Evolutionary conservation across 257 asterid species (phyloP), one percentile per base, ranked within the genome.

Genomic region (Linaria vulgaris): DNA sequence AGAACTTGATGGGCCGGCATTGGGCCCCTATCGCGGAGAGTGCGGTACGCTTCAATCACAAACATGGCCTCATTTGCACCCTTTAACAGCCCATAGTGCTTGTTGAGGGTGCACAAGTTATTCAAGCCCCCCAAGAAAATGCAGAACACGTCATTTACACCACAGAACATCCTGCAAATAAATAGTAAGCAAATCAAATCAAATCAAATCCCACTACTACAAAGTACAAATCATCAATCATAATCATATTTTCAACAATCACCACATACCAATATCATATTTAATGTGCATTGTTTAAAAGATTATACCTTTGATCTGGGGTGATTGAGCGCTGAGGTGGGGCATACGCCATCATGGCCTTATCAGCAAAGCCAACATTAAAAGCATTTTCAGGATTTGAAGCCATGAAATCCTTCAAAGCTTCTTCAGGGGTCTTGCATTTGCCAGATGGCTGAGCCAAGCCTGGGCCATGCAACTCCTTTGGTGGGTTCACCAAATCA

Each of bases 1-100:
- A 94, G 87, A 58, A 94, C 97, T 67, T 80, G 92, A 72, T 94
- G 96, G 41, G 99, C 97, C 1, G 97, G 99, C 74, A 83, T 75
- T 0, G 99, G 99, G 48, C 95, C 83, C 47, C 99, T 71, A 56
- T 94, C 99, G 0, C 99, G 84, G 12, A 94, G 95, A 25, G 99
- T 94, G 20, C 91, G 76, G 64, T 94, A 94, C 0, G 97, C 99
- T 65, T 94, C 99, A 7, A 82, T 84, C 34, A 83, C 82, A 50
- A 77, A 83, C 74, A 74, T 59, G 64, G 97, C 95, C 78, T 94
- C 99, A 63, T 87, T 85, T 15, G 77, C 75, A 10, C 77, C 80
- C 79, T 84, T 94, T 13, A 87, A 69, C 22, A 90, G 79, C 20
- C 97, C 99, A 61, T 94, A 94, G 37, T 94, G 96, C 79, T 73